Evolutionary conservation across 441 rosid genomes (phyloP).

Genomic region (Pelargonium cotyledonis): DNA sequence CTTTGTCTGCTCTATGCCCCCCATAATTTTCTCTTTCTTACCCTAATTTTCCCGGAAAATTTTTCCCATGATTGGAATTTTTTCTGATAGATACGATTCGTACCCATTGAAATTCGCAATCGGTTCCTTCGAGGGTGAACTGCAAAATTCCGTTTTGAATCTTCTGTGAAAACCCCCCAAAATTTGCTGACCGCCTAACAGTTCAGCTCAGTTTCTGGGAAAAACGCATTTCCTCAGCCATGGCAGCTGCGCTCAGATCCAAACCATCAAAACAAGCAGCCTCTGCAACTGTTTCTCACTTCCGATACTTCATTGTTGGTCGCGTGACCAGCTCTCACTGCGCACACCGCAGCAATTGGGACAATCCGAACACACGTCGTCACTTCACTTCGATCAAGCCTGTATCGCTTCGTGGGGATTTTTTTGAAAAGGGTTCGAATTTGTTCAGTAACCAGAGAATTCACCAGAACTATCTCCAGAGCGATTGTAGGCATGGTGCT

Average conservation of each 20-base stretch:
- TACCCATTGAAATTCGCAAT: neutral
- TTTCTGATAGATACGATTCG: neutral
- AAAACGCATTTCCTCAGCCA: conserved; percentile 15
- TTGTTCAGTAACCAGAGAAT: conserved; percentile 31
- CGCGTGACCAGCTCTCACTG: conserved; percentile 35
- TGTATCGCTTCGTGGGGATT: conserved; percentile 47
- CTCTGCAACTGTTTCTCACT: conserved; percentile 53
- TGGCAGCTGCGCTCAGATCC: conserved; percentile 74
- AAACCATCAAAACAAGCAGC: conserved; percentile 51
- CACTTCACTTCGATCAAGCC: conserved; percentile 51
- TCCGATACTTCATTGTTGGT: conserved; percentile 54
- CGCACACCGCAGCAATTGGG: conserved; percentile 38
- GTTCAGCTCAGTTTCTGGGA: neutral
- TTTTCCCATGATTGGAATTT: conserved; percentile 2
- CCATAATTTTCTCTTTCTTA: neutral
- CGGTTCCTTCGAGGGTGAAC: neutral
- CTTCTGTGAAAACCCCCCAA: neutral
- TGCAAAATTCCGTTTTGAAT: neutral
- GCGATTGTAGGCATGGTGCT: conserved; percentile 19
- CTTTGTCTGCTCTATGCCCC: neutral
- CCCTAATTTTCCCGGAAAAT: conserved; percentile 13
- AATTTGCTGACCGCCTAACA: neutral
- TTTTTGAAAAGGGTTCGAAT: conserved; percentile 38
- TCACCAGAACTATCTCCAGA: conserved; percentile 23
- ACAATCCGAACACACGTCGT: conserved; percentile 38